Evolutionary conservation across 306 rosid species (phyloP).

Genomic region (Astragalus glycyphyllos): DNA sequence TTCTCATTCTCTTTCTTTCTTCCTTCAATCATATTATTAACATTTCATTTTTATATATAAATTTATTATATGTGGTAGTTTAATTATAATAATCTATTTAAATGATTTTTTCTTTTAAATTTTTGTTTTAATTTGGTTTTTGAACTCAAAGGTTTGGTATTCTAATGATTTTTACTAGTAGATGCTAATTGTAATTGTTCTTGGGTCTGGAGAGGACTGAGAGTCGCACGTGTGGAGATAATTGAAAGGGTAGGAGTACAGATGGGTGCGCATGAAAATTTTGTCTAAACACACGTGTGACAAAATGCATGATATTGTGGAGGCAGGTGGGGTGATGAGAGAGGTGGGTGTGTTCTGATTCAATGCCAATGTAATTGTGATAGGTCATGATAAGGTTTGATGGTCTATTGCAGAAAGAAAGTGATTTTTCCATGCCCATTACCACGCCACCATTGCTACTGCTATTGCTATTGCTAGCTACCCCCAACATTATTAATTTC

Average conservation of each 20-base stretch:
- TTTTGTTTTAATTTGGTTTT: no score
- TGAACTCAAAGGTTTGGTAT: no score
- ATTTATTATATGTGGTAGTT: background rate
- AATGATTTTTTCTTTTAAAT: no score
- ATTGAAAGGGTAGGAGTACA: constrained; percentile 46
- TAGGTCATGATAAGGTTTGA: constrained; percentile 52
- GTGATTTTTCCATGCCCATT: constrained; percentile 57
- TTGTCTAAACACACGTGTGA: constrained; percentile 59
- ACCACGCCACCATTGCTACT: constrained; percentile 33
- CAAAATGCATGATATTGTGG: constrained; percentile 37
- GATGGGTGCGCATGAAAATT: constrained; percentile 55
- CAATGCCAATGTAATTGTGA: constrained; percentile 45
- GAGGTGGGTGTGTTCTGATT: constrained; percentile 49
- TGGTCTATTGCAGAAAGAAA: constrained; percentile 58
- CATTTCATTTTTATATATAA: background rate
- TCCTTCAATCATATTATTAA: background rate
- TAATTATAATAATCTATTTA: no score
- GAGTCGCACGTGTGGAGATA: constrained; percentile 61
- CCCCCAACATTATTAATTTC: constrained; percentile 18
- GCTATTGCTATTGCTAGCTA: constrained; percentile 24
- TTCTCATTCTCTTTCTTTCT: background rate
- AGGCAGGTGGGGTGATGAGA: constrained; percentile 64
- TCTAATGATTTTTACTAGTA: no score
- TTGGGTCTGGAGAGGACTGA: constrained; percentile 2
- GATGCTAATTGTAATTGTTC: background rate